A percentile compares a stretch with the other conserved stretches of the same genome.
Evolutionary conservation across 148 eudicot genomes (phyloP).

Genomic region (Limonium bicolor): DNA sequence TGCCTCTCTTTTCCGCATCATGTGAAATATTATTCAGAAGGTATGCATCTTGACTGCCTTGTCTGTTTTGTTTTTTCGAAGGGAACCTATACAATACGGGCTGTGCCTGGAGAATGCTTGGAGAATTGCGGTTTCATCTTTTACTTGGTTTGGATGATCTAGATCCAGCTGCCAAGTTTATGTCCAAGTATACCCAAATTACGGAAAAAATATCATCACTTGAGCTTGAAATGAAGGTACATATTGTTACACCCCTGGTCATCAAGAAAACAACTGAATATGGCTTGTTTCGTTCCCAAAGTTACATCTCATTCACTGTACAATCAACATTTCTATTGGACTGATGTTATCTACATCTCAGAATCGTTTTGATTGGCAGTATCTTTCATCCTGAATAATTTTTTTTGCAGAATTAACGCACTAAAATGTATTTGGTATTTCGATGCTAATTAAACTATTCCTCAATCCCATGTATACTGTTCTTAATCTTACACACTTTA

Average conservation of each 20-base stretch:
- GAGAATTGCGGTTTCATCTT: conserved; percentile 64
- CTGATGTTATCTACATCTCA: no score
- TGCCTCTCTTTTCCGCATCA: no score
- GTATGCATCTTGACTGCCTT: background rate
- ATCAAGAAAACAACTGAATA: background rate
- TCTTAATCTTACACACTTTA: no score
- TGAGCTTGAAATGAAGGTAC: conserved; percentile 72
- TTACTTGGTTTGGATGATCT: conserved; percentile 62
- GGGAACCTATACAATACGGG: conserved; percentile 21
- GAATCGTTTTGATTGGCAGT: no score
- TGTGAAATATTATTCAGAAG: no score
- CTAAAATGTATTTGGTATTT: no score
- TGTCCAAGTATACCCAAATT: conserved; percentile 37
- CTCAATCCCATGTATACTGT: no score
- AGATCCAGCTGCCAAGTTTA: conserved; percentile 80
- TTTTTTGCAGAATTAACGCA: no score
- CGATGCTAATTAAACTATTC: no score
- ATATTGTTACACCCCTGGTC: background rate
- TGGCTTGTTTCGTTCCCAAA: background rate
- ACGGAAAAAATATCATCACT: conserved; percentile 52
- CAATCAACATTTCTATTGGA: no score
- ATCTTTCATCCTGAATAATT: no score
- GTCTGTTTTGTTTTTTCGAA: conserved; percentile 7
- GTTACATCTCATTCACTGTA: no score
- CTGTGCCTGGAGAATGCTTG: conserved; percentile 62